phyloP scores from a whole-genome alignment of 345 rosid species.

The Pelargonium nanum region DNA sequence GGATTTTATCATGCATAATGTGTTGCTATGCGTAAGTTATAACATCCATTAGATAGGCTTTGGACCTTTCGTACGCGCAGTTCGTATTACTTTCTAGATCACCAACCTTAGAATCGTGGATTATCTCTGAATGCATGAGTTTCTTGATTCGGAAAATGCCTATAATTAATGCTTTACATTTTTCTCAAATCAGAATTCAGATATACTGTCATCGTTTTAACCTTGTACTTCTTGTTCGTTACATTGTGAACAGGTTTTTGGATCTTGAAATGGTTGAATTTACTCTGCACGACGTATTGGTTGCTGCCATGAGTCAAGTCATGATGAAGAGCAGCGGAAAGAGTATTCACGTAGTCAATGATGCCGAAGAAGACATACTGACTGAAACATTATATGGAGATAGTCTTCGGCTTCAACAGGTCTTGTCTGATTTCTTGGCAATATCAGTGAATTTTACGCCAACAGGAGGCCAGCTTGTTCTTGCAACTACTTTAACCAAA shows the following conservation, averaged over 20 bases:
- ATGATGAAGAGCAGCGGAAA: slow-evolving; percentile 54
- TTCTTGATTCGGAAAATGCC: too few relatives aligned
- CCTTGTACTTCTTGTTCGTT: neutral
- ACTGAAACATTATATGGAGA: slow-evolving; percentile 60
- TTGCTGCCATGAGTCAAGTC: slow-evolving; percentile 62
- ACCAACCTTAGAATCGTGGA: too few relatives aligned
- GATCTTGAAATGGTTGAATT: slow-evolving; percentile 79
- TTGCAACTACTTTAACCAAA: slow-evolving; percentile 49
- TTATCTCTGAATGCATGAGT: too few relatives aligned
- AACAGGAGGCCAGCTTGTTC: slow-evolving; percentile 40
- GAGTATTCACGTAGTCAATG: slow-evolving; percentile 41
- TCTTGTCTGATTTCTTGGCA: slow-evolving; percentile 59
- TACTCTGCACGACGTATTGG: slow-evolving; percentile 40
- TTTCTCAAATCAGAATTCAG: too few relatives aligned
- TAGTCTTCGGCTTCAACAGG: slow-evolving; percentile 75
- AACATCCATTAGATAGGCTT: too few relatives aligned
- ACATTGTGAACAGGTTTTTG: slow-evolving; percentile 39
- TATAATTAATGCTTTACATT: too few relatives aligned
- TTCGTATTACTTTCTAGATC: too few relatives aligned
- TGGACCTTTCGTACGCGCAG: too few relatives aligned
- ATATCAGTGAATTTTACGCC: slow-evolving; percentile 51
- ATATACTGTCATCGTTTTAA: too few relatives aligned
- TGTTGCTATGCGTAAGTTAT: neutral
- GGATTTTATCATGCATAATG: neutral
- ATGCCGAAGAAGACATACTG: slow-evolving; percentile 44